Evolutionary conservation across 208 protist species (phyloP).

Genomic region (Trichomonas tenax): DNA sequence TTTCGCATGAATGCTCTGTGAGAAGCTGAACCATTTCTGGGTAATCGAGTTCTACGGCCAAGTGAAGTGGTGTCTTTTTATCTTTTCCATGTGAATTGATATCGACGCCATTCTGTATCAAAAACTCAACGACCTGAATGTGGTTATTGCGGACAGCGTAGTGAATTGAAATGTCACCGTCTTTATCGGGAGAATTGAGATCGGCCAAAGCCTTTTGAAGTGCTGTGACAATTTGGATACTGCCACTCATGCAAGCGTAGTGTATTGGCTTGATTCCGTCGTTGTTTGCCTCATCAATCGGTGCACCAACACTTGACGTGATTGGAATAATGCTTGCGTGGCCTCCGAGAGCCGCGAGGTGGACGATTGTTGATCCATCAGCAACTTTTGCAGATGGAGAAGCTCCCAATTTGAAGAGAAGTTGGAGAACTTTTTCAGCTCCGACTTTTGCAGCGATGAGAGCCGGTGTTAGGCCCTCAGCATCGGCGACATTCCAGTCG

Average conservation of each 20-base stretch:
- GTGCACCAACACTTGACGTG: neutral
- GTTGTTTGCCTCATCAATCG: neutral
- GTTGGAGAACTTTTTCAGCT: neutral
- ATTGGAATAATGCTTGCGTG: neutral
- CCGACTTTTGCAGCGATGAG: neutral
- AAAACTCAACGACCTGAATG: neutral
- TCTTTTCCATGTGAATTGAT: neutral
- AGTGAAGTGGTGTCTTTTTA: neutral
- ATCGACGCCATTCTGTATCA: neutral
- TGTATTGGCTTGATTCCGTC: neutral
- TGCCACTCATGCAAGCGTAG: neutral
- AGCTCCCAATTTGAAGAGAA: neutral
- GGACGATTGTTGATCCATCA: constrained; percentile 5
- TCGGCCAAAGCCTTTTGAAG: constrained; percentile 18
- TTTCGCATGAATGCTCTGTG: neutral
- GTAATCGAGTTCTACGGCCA: neutral
- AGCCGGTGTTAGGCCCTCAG: neutral
- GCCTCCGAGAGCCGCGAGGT: neutral
- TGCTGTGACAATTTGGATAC: neutral
- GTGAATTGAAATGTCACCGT: neutral
- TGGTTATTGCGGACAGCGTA: neutral
- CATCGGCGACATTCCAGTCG: neutral
- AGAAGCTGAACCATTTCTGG: neutral
- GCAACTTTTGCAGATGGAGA: neutral
- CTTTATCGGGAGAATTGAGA: neutral